Base-by-base conservation (phyloP, 345 rosid genomes). In the Aquilaria malaccensis region DNA sequence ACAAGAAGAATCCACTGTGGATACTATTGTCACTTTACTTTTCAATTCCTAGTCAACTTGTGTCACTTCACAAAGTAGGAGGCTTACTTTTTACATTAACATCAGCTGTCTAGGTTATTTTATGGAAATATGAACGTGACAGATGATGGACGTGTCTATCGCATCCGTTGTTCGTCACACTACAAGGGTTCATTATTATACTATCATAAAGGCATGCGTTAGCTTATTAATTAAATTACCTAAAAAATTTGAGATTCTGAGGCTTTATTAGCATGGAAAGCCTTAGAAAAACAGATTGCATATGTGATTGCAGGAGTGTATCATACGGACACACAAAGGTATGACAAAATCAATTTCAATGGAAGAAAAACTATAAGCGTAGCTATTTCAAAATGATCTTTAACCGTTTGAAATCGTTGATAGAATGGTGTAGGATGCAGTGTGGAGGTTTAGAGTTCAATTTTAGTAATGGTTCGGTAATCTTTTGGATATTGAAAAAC, bases 21-120 rank as follows among this genome's bases (percentile, higher is more conserved):
- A 22, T 22, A 22, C 1, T 22, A 22, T 22, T 22, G 22, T 22
- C 22, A 22, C 22, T 22, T 22, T 22, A 22, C 22, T 22, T 22
- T 22, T 22, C 22, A 22, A 22, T 22, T 32, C 32, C 83, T 5
- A 72, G 71, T 63, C 85, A 83, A 67, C 80, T 89, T 54, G 85
- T 93, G 33, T 85, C 94, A 9, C 78, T 93, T 60, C 80, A 85
- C 65, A 87, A 87, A 72, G 86, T 96, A 29, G 97, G 97, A 64
- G 97, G 98, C 56, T 63, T 71, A 0, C 86, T 70, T 87, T 87
- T 89, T 13, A 89, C 86, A 1, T 68, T 72, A 55, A 72, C 89
- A 30, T 76, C 85, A 11, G 75, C 82, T 73, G 69, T 87, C 62
- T 82, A 80, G 87, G 98, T 85, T 49, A 84, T 22, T 22, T 22